Evolutionary conservation across 805 yeast genomes (phyloP).

Genomic region (Maudiozyma saulgeensis): DNA sequence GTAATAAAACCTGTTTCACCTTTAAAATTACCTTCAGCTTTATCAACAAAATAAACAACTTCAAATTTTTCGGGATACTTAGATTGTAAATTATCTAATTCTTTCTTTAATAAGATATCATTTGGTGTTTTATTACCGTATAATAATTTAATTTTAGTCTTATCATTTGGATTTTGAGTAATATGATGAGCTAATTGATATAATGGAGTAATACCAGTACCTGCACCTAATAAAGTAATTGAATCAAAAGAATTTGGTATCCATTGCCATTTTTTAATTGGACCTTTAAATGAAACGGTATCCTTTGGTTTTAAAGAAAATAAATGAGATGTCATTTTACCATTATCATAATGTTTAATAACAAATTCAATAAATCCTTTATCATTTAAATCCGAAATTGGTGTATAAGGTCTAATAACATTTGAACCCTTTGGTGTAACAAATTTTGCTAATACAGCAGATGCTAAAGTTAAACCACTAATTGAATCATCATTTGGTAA

Average conservation of each 20-base stretch:
- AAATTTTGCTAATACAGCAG: constrained; percentile 71
- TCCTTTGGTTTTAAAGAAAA: constrained; percentile 66
- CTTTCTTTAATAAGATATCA: constrained; percentile 76
- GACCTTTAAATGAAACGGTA: constrained; percentile 86
- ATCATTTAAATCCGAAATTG: constrained; percentile 58
- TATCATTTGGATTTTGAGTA: constrained; percentile 71
- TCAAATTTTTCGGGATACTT: constrained; percentile 70
- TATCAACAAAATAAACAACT: constrained; percentile 73
- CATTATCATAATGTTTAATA: constrained; percentile 75
- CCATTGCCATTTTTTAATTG: constrained; percentile 86
- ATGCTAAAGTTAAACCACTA: constrained; percentile 73
- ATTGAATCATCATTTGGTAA: constrained; percentile 57
- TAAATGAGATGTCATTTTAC: constrained; percentile 74
- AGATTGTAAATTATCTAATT: constrained; percentile 48
- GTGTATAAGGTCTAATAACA: constrained; percentile 87
- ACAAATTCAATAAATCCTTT: constrained; percentile 73
- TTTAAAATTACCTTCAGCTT: constrained; percentile 35
- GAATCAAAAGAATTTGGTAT: constrained; percentile 72
- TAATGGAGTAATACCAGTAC: constrained; percentile 94
- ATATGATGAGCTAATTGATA: constrained; percentile 77
- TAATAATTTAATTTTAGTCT: constrained; percentile 74
- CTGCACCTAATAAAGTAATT: constrained; percentile 86
- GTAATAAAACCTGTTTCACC: constrained; percentile 70
- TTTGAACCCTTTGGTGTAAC: constrained; percentile 75
- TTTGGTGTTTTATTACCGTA: constrained; percentile 70